Base-by-base conservation (phyloP, 108 stramenopile genomes). In the Tribonema minus region DNA sequence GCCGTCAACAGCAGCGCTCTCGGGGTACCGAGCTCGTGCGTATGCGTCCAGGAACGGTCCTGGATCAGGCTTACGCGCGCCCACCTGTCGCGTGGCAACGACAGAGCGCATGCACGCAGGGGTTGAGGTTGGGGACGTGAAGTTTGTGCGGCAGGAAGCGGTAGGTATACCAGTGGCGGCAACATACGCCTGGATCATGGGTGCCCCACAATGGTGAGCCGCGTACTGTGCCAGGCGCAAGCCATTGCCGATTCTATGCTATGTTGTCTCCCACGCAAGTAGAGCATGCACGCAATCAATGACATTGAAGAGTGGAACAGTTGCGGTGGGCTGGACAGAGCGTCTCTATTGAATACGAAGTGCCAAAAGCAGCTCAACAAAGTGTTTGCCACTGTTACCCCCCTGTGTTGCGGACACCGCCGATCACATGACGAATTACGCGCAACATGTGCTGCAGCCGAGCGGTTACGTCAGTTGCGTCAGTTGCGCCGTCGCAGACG, bases 81-180 rank as follows among this genome's bases (percentile, higher is more conserved):
- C 77, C 58, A 79, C 77, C 77, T 79, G 25, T 54, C 46, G 23
- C n/a, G n/a, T n/a, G n/a, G n/a, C n/a, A n/a, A n/a, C n/a, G n/a
- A n/a, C n/a, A n/a, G n/a, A n/a, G n/a, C n/a, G n/a, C n/a, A n/a
- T n/a, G n/a, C n/a, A n/a, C n/a, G n/a, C n/a, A n/a, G n/a, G n/a
- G n/a, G n/a, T n/a, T 54, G 12, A 20, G 15, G 23, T 12, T 20
- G 46, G 23, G 46, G 46, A 20, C 23, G 46, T 54, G 23, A 54
- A 12, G 46, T 15, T 20, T 54, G 46, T 54, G 12, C 15, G 23
- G 46, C 15, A 20, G 46, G 46, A 54, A 54, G 23, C 15, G 23
- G 23, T 54, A 54, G 46, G 23, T 15, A 20, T 54, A 54, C 9
- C 9, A 6, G 12, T 64, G 15, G 29, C 29, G 63, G 25, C 63